These are phyloP conservation scores for Amanita rubescens DNA, from an alignment of 768 basidiomycete species.

Conservation along the genomic window DNA sequence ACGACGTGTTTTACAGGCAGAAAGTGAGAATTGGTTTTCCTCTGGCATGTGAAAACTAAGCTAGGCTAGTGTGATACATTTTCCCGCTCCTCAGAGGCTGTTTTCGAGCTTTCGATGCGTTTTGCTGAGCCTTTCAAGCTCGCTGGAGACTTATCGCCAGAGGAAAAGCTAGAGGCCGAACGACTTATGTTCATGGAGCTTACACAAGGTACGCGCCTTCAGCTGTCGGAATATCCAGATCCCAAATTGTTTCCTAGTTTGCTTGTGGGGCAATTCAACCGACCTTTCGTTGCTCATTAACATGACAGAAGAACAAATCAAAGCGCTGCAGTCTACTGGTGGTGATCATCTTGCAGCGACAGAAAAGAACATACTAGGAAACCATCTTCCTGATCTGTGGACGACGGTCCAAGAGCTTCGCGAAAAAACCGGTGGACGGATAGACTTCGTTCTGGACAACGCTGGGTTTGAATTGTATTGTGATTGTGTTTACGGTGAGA, in stretches of 20 bases:
- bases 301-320: conserved; percentile 98
- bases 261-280: conserved; percentile 96
- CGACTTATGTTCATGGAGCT: conserved; percentile 87
- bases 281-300: conserved; percentile 93
- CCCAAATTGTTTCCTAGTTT: conserved; percentile 45
- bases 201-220: conserved; percentile 54
- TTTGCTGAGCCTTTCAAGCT: conserved; percentile 82
- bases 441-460: conserved; percentile 82
- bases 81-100: conserved; percentile 84
- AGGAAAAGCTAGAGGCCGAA: conserved; percentile 62
- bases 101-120: conserved; percentile 88
- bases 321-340: conserved; percentile 91
- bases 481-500: conserved; percentile 75
- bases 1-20: conserved; percentile 94
- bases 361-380: conserved; percentile 93
- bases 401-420: conserved; percentile 62
- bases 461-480: conserved; percentile 88
- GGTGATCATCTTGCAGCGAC: conserved; percentile 94
- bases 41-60: background rate
- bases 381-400: conserved; percentile 70
- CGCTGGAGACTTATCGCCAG: conserved; percentile 40
- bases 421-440: conserved; percentile 61
- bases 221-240: background rate
- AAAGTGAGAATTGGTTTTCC: conserved; percentile 40
- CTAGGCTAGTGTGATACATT: conserved; percentile 79